Evolutionary conservation across 352 stramenopile species (phyloP).

Genomic region (Phytophthora boehmeriae): DNA sequence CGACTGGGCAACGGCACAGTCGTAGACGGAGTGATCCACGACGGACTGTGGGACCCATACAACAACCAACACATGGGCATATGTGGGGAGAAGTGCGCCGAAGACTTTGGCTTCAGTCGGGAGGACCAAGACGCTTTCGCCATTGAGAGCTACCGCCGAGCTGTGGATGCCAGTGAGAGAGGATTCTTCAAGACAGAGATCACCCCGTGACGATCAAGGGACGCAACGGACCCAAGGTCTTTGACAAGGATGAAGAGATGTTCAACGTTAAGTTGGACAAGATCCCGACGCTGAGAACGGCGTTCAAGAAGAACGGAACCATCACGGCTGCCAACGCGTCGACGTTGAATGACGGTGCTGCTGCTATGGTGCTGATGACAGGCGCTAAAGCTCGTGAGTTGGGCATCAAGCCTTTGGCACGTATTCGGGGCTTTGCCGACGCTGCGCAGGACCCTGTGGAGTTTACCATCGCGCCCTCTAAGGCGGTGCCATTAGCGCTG

Average conservation of each 20-base stretch:
- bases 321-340: slow-evolving; percentile 98
- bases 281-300: slow-evolving; percentile 88
- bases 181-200: slow-evolving; percentile 92
- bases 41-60: slow-evolving; percentile 98
- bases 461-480: slow-evolving; percentile 97
- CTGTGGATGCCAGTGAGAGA: slow-evolving; percentile 71
- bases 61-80: slow-evolving; percentile 95
- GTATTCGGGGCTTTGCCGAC: slow-evolving; percentile 84
- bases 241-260: slow-evolving; percentile 94
- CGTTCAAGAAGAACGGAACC: slow-evolving; percentile 96
- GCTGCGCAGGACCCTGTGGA: slow-evolving; percentile 91
- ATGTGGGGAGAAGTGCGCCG: slow-evolving; percentile 95
- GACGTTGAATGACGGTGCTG: slow-evolving; percentile 97
- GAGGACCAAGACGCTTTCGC: slow-evolving; percentile 97
- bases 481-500: slow-evolving; percentile 94
- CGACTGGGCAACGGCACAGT: slow-evolving; percentile 91
- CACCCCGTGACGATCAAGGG: slow-evolving; percentile 87
- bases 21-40: slow-evolving; percentile 93
- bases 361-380: slow-evolving; percentile 96
- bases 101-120: slow-evolving; percentile 90
- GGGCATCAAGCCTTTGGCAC: slow-evolving; percentile 75
- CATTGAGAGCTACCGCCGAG: slow-evolving; percentile 92
- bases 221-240: slow-evolving; percentile 53
- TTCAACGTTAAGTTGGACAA: slow-evolving; percentile 91
- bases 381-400: slow-evolving; percentile 85